phyloP scores from a whole-genome alignment of 108 stramenopile species.

The Nitzschia sp. region DNA sequence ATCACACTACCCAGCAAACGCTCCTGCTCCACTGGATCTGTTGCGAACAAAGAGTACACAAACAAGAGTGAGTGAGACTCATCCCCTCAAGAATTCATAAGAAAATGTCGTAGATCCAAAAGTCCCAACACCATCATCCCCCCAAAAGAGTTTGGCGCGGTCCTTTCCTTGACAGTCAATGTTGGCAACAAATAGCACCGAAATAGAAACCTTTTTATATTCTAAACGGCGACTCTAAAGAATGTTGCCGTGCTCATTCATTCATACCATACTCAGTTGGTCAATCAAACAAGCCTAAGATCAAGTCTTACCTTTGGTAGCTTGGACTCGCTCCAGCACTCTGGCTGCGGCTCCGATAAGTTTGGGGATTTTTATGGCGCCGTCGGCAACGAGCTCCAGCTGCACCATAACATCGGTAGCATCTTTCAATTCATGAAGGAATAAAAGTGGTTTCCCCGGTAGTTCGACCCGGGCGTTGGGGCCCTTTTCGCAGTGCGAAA shows the following conservation, averaged over 20 bases:
- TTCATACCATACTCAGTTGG: too few relatives aligned
- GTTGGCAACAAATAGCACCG: slow-evolving; percentile 35
- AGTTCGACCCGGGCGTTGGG: slow-evolving; percentile 24
- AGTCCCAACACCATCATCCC: slow-evolving; percentile 11
- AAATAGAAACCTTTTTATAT: slow-evolving; percentile 20
- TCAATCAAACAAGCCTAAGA: neutral
- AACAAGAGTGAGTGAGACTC: slow-evolving; percentile 14
- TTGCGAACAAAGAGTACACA: neutral
- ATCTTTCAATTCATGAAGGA: slow-evolving; percentile 19
- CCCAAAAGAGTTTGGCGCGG: slow-evolving; percentile 6
- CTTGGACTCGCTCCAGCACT: slow-evolving; percentile 26
- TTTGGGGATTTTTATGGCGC: neutral
- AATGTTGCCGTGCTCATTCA: slow-evolving; percentile 21
- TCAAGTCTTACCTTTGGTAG: slow-evolving; percentile 10
- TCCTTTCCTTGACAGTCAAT: slow-evolving; percentile 40
- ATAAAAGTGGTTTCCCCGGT: neutral
- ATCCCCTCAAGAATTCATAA: too few relatives aligned
- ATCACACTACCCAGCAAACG: slow-evolving; percentile 33
- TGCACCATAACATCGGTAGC: slow-evolving; percentile 10
- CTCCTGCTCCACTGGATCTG: slow-evolving; percentile 13
- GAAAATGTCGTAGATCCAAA: slow-evolving; percentile 45
- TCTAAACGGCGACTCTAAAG: slow-evolving; percentile 43
- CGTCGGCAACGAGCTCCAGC: slow-evolving; percentile 13
- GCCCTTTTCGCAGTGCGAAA: slow-evolving; percentile 34
- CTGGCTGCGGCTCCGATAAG: slow-evolving; percentile 31